Percentiles rank a stretch among this genome's conserved stretches.
Conservation (phyloP, 805 yeast species). For the Cyberlindnera mississippiensis region DNA sequence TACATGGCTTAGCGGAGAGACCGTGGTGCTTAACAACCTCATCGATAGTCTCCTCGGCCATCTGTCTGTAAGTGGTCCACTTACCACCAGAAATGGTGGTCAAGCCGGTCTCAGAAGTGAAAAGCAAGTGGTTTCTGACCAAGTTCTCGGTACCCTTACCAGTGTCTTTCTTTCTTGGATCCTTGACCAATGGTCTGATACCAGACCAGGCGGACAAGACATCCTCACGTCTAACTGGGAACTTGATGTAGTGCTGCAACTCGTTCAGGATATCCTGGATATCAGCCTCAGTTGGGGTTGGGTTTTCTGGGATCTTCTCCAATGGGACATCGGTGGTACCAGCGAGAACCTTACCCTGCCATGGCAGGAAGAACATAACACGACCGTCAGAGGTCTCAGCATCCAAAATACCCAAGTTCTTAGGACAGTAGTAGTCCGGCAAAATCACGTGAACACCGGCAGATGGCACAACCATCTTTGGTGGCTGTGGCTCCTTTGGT, state of each 20-base stretch:
- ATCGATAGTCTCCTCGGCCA: constrained; percentile 93
- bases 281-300: constrained; percentile 84
- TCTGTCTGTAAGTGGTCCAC: constrained; percentile 97
- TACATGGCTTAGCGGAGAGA: constrained; percentile 38
- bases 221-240: constrained; percentile 86
- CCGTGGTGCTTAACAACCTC: constrained; percentile 53
- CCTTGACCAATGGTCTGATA: constrained; percentile 89
- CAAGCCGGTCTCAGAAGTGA: constrained; percentile 68
- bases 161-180: constrained; percentile 50
- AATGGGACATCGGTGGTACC: constrained; percentile 95
- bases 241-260: constrained; percentile 82
- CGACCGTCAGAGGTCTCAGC: constrained; percentile 93
- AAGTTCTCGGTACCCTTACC: constrained; percentile 71
- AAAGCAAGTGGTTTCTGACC: constrained; percentile 84
- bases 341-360: constrained; percentile 96
- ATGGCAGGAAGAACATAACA: constrained; percentile 94
- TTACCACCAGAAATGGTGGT: constrained; percentile 94
- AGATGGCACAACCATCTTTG: constrained; percentile 88
- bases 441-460: constrained; percentile 90
- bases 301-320: constrained; percentile 64
- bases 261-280: constrained; percentile 84
- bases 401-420: constrained; percentile 82
- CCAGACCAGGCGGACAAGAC: constrained; percentile 97
- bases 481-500: constrained; percentile 45
- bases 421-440: constrained; percentile 90